A percentile compares a stretch with the other conserved stretches of the same genome.
Conservation (phyloP, 2,329 filamentous ascomycete species). For the Alternaria angustiovoidea region DNA sequence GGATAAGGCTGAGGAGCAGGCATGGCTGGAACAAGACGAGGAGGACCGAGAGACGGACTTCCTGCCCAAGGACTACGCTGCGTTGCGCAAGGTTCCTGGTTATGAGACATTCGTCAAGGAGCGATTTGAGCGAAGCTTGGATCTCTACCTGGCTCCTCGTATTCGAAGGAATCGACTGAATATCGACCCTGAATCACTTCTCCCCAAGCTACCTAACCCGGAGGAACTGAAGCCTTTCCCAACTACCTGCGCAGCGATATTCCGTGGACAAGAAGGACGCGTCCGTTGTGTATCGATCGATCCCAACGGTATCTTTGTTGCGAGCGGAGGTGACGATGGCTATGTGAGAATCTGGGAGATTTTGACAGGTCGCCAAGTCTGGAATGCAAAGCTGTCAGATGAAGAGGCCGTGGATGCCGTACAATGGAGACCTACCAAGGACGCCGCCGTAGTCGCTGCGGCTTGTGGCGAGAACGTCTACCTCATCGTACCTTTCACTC, state of each 20-base stretch:
- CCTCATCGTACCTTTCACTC: slow-evolving; percentile 74
- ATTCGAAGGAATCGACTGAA: slow-evolving; percentile 93
- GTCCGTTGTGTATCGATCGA: slow-evolving; percentile 87
- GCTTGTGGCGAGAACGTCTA: slow-evolving; percentile 86
- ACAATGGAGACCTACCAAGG: slow-evolving; percentile 85
- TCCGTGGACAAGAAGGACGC: slow-evolving; percentile 85
- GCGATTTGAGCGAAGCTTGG: slow-evolving; percentile 92
- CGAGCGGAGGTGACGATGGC: slow-evolving; percentile 93
- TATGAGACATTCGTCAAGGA: slow-evolving; percentile 93
- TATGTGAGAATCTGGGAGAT: slow-evolving; percentile 91
- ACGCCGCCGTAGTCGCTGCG: slow-evolving; percentile 81
- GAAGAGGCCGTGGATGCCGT: slow-evolving; percentile 85
- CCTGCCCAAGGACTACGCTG: slow-evolving; percentile 80
- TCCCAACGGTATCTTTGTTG: slow-evolving; percentile 83
- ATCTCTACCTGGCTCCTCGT: slow-evolving; percentile 92
- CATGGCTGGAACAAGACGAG: slow-evolving; percentile 85
- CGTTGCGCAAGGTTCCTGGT: slow-evolving; percentile 88
- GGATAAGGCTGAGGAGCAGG: slow-evolving; percentile 79
- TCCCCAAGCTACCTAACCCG: slow-evolving; percentile 91
- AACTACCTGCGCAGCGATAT: slow-evolving; percentile 85
- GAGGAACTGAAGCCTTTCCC: slow-evolving; percentile 96
- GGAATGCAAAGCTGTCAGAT: slow-evolving; percentile 79
- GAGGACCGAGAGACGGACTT: slow-evolving; percentile 93
- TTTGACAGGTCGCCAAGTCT: slow-evolving; percentile 83
- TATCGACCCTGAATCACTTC: slow-evolving; percentile 90